Base-by-base conservation (phyloP, 225 moss, liverwort and hornwort species). In the Physcomitrellopsis africana region DNA sequence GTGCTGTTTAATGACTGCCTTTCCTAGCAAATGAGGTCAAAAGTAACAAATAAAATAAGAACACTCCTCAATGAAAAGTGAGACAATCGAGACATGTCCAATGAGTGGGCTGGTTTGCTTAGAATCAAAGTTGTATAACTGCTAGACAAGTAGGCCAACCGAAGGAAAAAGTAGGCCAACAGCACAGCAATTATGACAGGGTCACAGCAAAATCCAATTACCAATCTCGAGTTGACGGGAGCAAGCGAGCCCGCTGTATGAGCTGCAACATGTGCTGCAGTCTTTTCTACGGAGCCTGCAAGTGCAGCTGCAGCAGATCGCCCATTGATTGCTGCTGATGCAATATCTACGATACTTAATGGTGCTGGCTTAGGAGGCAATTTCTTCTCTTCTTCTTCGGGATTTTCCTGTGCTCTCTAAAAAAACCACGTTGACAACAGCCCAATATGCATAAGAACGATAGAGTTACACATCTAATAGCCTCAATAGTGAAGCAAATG, bases 301-400 rank as follows among this genome's bases (percentile, higher is more conserved):
- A 88, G 80, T 26, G 97, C 95, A 62, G 93, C 97, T 66, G 93
- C 93, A 51, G 97, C 93, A 63, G 93, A 95, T 70, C 95, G 93
- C n/a, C 97, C 97, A 84, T 92, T 89, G 46, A 99, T 92, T 70
- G 97, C 79, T 55, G 97, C 97, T 75, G 97, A 99, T 54, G 97
- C 97, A 65, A 95, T 95, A 85, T 99, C 97, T n/a, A 99, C 97
- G 61, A 99, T 76, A 79, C 97, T 99, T 61, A 95, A 79, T 10
- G 89, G 80, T 68, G 74, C 72, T 55, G 84, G 84, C 71, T 82
- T 85, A 3, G 80, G 79, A 16, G 63, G 75, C 63, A 82, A 77
- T 80, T 89, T 81, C 74, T 89, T 86, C 74, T 85, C 78, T 58
- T 72, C 77, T 45, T 84, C 84, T 7, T 37, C 32, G 7, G 84